Percentiles rank a stretch among this genome's conserved stretches.
phyloP scores from a whole-genome alignment of 2,329 filamentous ascomycete species.

The Xylaria sp. region DNA sequence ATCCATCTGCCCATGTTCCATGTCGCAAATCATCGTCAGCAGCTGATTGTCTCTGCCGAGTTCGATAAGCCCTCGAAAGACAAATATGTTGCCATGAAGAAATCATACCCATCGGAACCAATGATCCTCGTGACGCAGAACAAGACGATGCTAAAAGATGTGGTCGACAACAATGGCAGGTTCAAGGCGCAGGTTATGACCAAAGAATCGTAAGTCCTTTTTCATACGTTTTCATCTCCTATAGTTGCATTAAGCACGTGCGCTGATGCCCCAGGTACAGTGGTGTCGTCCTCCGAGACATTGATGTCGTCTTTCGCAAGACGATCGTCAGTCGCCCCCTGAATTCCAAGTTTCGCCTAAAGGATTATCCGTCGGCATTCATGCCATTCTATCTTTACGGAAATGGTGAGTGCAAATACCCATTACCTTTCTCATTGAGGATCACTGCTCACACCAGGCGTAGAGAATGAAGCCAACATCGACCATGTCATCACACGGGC shows the following conservation, averaged over 20 bases:
- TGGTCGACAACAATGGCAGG: slow-evolving; percentile 40
- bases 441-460: slow-evolving; percentile 4
- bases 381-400: slow-evolving; percentile 62
- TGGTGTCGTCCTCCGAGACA: slow-evolving; percentile 43
- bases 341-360: slow-evolving; percentile 51
- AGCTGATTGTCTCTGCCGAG: slow-evolving; percentile 52
- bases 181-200: slow-evolving; percentile 49
- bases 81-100: slow-evolving; percentile 45
- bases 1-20: slow-evolving; percentile 55
- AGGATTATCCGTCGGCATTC: slow-evolving; percentile 50
- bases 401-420: slow-evolving; percentile 33
- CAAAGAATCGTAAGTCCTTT: slow-evolving; percentile 44
- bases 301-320: slow-evolving; percentile 42
- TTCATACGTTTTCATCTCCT: background rate
- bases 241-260: background rate
- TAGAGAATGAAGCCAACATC: slow-evolving; percentile 52
- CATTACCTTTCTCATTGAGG: background rate
- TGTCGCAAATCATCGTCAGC: slow-evolving; percentile 54
- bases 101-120: slow-evolving; percentile 43
- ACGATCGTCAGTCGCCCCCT: slow-evolving; percentile 52
- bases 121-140: slow-evolving; percentile 46
- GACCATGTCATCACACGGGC: slow-evolving; percentile 57
- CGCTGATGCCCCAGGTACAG: slow-evolving; percentile 24
- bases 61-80: slow-evolving; percentile 40
- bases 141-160: slow-evolving; percentile 42